Base-by-base conservation (phyloP, 2,329 filamentous ascomycete species). In the Aspergillus oerlinghausenensis region DNA sequence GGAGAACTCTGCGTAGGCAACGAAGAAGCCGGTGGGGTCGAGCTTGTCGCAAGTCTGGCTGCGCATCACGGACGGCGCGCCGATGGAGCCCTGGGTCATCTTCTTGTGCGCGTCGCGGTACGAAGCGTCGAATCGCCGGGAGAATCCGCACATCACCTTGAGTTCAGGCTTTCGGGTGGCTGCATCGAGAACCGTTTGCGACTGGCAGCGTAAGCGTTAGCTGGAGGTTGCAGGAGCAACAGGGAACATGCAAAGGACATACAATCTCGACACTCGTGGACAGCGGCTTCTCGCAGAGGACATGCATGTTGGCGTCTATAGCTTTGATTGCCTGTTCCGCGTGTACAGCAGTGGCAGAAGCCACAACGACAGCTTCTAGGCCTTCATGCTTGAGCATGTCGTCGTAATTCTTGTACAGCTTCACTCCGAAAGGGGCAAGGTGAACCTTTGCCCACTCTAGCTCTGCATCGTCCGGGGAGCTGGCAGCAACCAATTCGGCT, bases 1-100 rank as follows among this genome's bases (percentile, higher is more conserved):
- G 1, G 77, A 82, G 72, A 82, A 85, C 63, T 84, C 77, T 11
- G 86, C 84, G 71, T 88, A 89, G 23, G 80, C 77, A 54, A 89
- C 84, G 69, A 88, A 89, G 78, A 88, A 88, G 49, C 85, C 85
- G 0, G 78, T 79, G 0, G 84, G 82, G 57, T 88, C 84, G 55
- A 83, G 79, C 68, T 84, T 86, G 72, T 89, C 85, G 71, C 84
- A 87, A 0, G 85, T 88, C 70, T 88, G 86, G 49, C 79, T 83
- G 61, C 85, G 83, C 63, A 88, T 77, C 47, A 88, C 77, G 8
- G 81, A 79, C 1, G 84, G 82, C 0, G 79, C 76, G 5, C 86
- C 86, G 60, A 88, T 87, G 35, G 77, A 64, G 14, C 85, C 85
- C 0, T 70, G 63, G 21, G 77, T 68, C 65, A 83, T 79, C 62